These are phyloP conservation scores for Onygenales sp. DNA, from an alignment of 2,329 filamentous ascomycete species.

Conservation along the genomic window DNA sequence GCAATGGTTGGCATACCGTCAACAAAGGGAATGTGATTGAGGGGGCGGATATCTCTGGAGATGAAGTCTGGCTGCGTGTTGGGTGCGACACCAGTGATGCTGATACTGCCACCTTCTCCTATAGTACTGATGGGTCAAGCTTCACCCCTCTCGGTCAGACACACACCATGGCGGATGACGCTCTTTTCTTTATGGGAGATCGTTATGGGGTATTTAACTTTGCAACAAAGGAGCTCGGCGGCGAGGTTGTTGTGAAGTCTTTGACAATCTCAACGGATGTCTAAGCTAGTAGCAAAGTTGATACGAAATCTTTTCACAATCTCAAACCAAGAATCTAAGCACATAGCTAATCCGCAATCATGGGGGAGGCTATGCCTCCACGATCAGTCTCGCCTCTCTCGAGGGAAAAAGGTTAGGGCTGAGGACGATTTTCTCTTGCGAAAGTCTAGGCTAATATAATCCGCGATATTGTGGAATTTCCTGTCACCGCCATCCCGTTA, in stretches of 20 bases:
- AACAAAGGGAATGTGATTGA: conserved; percentile 21
- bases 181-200: conserved; percentile 42
- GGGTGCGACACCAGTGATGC: conserved; percentile 25
- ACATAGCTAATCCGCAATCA: too few relatives aligned
- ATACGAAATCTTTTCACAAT: too few relatives aligned
- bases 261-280: not conserved
- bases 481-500: too few relatives aligned
- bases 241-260: conserved; percentile 19
- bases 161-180: conserved; percentile 32
- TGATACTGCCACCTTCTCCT: conserved; percentile 28
- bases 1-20: conserved; percentile 22
- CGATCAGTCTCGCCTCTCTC: too few relatives aligned
- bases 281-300: too few relatives aligned
- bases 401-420: too few relatives aligned
- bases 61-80: conserved; percentile 29
- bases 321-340: too few relatives aligned
- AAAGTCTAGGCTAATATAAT: too few relatives aligned
- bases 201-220: conserved; percentile 43
- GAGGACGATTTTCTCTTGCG: too few relatives aligned
- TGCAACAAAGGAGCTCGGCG: conserved; percentile 36
- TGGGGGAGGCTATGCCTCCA: too few relatives aligned
- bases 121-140: conserved; percentile 34
- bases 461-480: too few relatives aligned
- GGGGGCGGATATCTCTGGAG: conserved; percentile 8
- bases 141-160: conserved; percentile 27